Base-by-base conservation (phyloP, 2,329 filamentous ascomycete species). In the Dryadomyces quercivorus region DNA sequence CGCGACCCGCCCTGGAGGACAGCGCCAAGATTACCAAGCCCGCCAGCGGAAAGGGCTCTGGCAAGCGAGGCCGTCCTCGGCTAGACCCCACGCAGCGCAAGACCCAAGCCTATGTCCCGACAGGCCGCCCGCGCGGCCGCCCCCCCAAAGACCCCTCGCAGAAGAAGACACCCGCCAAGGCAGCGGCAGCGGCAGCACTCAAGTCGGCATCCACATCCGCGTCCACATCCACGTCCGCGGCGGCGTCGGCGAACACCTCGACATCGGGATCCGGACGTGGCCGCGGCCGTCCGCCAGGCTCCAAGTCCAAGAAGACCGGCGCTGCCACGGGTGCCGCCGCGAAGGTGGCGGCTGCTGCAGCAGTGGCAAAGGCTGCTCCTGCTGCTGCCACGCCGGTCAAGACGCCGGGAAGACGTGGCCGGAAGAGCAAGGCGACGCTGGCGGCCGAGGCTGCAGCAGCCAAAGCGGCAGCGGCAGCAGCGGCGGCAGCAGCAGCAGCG, bases 61-160 rank as follows among this genome's bases (percentile, higher is more conserved):
- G 57, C 50, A 59, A 58, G 54, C 61, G 61, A 22, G 61, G 61
- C 42, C 60, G 61, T 7, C 61, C 61, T 8, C 58, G 57, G 44
- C 57, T 60, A 58, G 60, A 62, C 52, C 60, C 60, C 40, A 31
- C 57, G 2, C 55, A 56, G 57, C 60, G 60, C 56, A 60, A 61
- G 58, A 58, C 56, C 3, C 54, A 58, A 56, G 52, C 47, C 21
- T 60, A 61, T 48, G 61, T 61, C 53, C 60, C 61, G 6, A 61
- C 61, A 5, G 61, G 61, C 20, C 60, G 61, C 38, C 58, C 58
- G 4, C 60, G 61, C 22, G 61, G 61, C 38, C 58, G 61, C 2
- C 60, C 61, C 3, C 57, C 59, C 53, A 60, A 61, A 55, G 56
- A 59, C 54, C 57, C 60, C 8, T 56, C 56, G 12, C 52, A 57